A percentile compares a stretch with the other conserved stretches of the same genome.
Conservation (phyloP, 2,329 filamentous ascomycete species). For the Sclerotinia trifoliorum region DNA sequence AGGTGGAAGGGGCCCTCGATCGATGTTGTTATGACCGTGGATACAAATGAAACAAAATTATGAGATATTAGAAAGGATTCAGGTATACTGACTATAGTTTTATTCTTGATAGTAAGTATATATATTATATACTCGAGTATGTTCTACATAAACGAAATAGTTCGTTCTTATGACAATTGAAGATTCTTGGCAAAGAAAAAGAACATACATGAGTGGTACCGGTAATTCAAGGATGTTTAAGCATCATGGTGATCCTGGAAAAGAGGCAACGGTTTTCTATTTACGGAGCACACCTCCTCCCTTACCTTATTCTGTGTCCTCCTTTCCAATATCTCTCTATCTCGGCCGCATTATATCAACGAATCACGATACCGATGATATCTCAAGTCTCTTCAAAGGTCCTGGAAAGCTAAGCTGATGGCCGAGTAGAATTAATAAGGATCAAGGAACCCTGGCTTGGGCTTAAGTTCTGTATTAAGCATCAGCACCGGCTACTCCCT, state of each 20-base stretch:
- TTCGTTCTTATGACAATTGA: conserved; percentile 7
- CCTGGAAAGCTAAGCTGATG: neutral
- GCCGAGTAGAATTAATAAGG: conserved; percentile 11
- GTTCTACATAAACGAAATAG: neutral
- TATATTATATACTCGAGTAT: too few species aligned
- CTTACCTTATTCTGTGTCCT: neutral
- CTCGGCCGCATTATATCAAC: neutral
- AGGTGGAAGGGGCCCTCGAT: neutral
- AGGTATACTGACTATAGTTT: neutral
- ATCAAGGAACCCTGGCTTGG: neutral
- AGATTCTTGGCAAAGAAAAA: neutral
- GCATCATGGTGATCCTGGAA: neutral
- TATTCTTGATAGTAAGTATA: neutral
- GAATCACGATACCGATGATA: conserved; percentile 4
- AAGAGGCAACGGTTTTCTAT: neutral
- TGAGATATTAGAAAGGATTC: neutral
- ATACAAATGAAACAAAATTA: neutral
- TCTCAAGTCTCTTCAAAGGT: neutral
- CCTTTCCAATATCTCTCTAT: neutral
- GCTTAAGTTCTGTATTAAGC: conserved; percentile 10
- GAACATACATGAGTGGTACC: neutral
- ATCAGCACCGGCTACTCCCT: conserved; percentile 13
- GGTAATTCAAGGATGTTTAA: neutral
- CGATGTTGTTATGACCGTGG: neutral
- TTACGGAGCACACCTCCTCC: neutral